Conservation (phyloP, 352 stramenopile species). For the Phytophthora ramorum region DNA sequence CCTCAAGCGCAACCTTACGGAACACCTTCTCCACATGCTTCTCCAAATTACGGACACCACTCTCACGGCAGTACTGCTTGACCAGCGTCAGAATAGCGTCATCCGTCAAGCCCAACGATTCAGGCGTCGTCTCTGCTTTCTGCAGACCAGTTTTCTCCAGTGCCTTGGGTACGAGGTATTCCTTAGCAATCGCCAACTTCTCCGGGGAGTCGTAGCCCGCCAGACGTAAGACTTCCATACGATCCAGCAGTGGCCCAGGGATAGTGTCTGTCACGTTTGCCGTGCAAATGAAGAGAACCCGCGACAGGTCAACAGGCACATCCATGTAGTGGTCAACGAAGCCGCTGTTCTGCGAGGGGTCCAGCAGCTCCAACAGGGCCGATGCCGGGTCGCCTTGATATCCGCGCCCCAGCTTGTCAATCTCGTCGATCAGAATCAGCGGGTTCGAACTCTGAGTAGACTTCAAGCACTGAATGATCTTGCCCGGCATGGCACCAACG, state of each 20-base stretch:
- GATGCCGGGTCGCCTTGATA: conserved; percentile 95
- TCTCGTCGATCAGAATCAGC: conserved; percentile 98
- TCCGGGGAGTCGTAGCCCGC: conserved; percentile 96
- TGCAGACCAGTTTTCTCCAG: conserved; percentile 92
- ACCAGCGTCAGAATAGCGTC: conserved; percentile 92
- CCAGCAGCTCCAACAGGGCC: conserved; percentile 97
- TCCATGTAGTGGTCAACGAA: conserved; percentile 99
- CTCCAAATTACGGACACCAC: conserved; percentile 97
- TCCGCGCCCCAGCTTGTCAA: conserved; percentile 90
- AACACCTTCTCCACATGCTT: conserved; percentile 99
- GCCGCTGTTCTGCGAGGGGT: conserved; percentile 96
- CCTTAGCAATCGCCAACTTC: conserved; percentile 98
- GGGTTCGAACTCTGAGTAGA: conserved; percentile 96
- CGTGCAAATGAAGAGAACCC: conserved; percentile 96
- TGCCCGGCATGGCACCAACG: conserved; percentile 98
- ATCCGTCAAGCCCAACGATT: conserved; percentile 92
- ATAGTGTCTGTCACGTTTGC: conserved; percentile 98
- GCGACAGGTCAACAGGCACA: conserved; percentile 97
- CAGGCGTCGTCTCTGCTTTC: conserved; percentile 68
- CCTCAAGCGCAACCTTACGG: conserved; percentile 96
- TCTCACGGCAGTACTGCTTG: conserved; percentile 97
- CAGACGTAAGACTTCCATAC: conserved; percentile 99
- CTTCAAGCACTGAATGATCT: conserved; percentile 99
- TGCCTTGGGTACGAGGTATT: conserved; percentile 98
- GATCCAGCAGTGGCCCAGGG: conserved; percentile 96